Evolutionary conservation across 768 basidiomycete genomes (phyloP).

Genomic region (Lactifluus subvellereus): DNA sequence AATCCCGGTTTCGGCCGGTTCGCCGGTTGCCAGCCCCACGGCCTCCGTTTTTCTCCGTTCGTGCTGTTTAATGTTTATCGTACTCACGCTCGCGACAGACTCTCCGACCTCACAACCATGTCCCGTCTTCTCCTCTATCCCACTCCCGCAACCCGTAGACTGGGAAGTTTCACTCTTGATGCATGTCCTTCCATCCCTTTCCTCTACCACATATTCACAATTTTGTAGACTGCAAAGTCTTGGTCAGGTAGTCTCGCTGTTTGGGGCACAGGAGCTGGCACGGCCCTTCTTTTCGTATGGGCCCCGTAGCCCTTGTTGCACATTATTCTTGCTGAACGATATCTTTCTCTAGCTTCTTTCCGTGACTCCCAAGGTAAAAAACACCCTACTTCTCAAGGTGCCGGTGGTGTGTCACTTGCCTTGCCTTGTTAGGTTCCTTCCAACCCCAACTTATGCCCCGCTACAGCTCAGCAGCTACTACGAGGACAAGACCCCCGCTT

Average conservation of each 20-base stretch:
- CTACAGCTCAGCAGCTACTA: conserved; percentile 63
- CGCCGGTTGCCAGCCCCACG: not conserved
- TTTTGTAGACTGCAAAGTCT: conserved; percentile 32
- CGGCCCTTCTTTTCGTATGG: conserved; percentile 62
- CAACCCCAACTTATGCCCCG: not conserved
- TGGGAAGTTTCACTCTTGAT: conserved; percentile 21
- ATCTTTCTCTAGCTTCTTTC: conserved; percentile 55
- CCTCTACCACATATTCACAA: not conserved
- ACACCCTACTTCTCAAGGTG: conserved; percentile 63
- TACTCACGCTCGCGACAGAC: not conserved
- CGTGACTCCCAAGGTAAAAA: conserved; percentile 79
- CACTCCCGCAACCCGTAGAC: conserved; percentile 26
- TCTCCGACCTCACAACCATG: conserved; percentile 27
- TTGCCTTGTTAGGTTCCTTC: conserved; percentile 6
- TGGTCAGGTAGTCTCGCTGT: conserved; percentile 59
- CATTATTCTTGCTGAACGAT: conserved; percentile 12
- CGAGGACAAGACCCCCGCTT: conserved; percentile 72
- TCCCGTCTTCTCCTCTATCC: conserved; percentile 33
- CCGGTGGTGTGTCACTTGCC: conserved; percentile 54
- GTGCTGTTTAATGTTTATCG: too few relatives aligned
- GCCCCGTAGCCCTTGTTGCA: not conserved
- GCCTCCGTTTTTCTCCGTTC: not conserved
- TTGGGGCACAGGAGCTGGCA: conserved; percentile 69
- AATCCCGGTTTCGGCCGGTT: not conserved
- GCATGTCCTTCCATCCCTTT: conserved; percentile 21